phyloP scores from a whole-genome alignment of 208 protist species.

The Jaenimonas drosophilae region DNA sequence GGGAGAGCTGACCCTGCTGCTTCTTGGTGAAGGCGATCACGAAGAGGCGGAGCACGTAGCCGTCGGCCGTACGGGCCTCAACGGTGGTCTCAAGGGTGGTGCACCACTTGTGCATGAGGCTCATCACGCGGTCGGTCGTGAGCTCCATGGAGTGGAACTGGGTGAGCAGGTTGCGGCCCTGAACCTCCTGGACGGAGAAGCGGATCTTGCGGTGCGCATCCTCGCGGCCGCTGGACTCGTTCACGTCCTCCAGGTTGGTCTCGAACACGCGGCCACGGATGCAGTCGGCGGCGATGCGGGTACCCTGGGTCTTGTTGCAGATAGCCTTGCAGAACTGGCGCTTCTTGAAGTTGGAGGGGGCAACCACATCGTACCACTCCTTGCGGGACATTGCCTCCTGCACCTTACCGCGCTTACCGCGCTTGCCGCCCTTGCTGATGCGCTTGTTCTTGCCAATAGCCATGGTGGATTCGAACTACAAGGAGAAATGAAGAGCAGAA shows the following conservation, averaged over 20 bases:
- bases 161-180: slow-evolving; percentile 94
- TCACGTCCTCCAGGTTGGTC: slow-evolving; percentile 95
- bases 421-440: slow-evolving; percentile 94
- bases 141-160: slow-evolving; percentile 98
- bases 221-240: slow-evolving; percentile 71
- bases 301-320: slow-evolving; percentile 96
- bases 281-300: slow-evolving; percentile 90
- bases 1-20: slow-evolving; percentile 87
- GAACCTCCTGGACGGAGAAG: slow-evolving; percentile 95
- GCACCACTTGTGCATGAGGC: slow-evolving; percentile 98
- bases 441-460: slow-evolving; percentile 95
- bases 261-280: slow-evolving; percentile 98
- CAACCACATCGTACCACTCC: slow-evolving; percentile 99
- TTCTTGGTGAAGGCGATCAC: slow-evolving; percentile 97
- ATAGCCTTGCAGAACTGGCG: slow-evolving; percentile 96
- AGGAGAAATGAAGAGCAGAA: slow-evolving; percentile 1
- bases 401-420: slow-evolving; percentile 88
- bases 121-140: slow-evolving; percentile 97
- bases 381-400: slow-evolving; percentile 98
- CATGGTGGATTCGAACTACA: slow-evolving; percentile 33
- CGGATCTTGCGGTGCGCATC: slow-evolving; percentile 96
- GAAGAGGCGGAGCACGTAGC: slow-evolving; percentile 96
- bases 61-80: slow-evolving; percentile 96
- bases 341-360: slow-evolving; percentile 94
- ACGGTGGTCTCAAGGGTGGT: slow-evolving; percentile 95